A percentile compares a stretch with the other conserved stretches of the same genome.
Conservation (phyloP, 2,329 filamentous ascomycete genomes). For the Trichoderma harzianum region DNA sequence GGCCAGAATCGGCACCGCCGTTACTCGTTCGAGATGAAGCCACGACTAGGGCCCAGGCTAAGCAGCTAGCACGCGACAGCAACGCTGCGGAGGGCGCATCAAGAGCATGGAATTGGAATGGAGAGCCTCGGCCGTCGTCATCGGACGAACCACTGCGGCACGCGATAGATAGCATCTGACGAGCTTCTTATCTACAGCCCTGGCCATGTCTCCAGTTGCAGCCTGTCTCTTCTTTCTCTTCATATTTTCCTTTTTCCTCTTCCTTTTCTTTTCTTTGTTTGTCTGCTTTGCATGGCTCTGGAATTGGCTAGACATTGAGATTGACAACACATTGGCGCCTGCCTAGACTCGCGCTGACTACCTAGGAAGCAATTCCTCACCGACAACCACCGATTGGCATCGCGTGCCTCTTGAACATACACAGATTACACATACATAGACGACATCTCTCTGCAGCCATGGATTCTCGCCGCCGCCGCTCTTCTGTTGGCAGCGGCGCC, state of each 20-base stretch:
- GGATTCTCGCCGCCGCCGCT: slow-evolving; percentile 14
- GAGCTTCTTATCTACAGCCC: neutral
- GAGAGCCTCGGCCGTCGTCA: slow-evolving; percentile 5
- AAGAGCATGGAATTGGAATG: neutral
- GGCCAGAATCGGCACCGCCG: slow-evolving; percentile 1
- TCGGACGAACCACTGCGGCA: neutral
- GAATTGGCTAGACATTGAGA: neutral
- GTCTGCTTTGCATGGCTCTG: neutral
- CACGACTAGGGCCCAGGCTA: neutral
- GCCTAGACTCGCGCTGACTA: neutral
- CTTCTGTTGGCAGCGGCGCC: slow-evolving; percentile 20
- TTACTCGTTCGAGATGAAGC: slow-evolving; percentile 8
- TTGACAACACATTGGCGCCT: neutral
- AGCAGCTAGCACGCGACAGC: slow-evolving; percentile 11
- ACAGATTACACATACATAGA: neutral
- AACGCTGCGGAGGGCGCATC: neutral
- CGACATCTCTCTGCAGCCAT: neutral
- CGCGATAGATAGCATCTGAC: neutral
- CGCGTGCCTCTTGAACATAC: neutral
- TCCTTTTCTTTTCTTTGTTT: neutral
- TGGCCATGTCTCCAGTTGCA: neutral
- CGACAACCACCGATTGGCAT: neutral
- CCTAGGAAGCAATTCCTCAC: neutral
- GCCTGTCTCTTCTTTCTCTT: neutral
- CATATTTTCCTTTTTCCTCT: neutral